These are phyloP conservation scores for Yamadazyma diospyri DNA, from an alignment of 1,139 yeast genomes.

Conservation along the genomic window DNA sequence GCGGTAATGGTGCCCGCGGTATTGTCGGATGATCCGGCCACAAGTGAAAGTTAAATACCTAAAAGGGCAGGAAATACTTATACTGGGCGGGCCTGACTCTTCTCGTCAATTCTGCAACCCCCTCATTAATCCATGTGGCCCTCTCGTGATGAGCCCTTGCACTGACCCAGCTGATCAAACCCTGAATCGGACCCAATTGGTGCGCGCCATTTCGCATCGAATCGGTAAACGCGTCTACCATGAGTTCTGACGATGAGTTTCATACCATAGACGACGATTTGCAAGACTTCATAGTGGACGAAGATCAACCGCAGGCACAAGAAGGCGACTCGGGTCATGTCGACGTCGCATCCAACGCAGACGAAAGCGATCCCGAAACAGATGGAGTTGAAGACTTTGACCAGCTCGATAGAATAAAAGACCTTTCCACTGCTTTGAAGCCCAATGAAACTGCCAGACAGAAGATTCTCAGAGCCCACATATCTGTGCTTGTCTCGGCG, in stretches of 20 bases:
- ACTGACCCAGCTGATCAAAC: too few relatives aligned
- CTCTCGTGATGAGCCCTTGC: too few relatives aligned
- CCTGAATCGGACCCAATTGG: too few relatives aligned
- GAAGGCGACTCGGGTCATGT: slow-evolving; percentile 19
- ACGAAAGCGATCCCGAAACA: slow-evolving; percentile 15
- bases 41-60: too few relatives aligned
- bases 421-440: slow-evolving; percentile 25
- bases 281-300: slow-evolving; percentile 8
- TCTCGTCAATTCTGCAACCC: too few relatives aligned
- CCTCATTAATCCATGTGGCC: too few relatives aligned
- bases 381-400: slow-evolving; percentile 13
- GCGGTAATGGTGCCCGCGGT: too few relatives aligned
- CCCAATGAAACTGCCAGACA: slow-evolving; percentile 40
- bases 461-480: slow-evolving; percentile 58
- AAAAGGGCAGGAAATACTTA: too few relatives aligned
- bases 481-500: slow-evolving; percentile 71
- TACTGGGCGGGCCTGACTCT: too few relatives aligned
- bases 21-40: too few relatives aligned
- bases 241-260: slow-evolving; percentile 8
- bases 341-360: slow-evolving; percentile 10
- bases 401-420: slow-evolving; percentile 24
- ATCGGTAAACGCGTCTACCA: slow-evolving; percentile 2
- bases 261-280: slow-evolving; percentile 5
- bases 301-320: slow-evolving; percentile 9
- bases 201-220: too few relatives aligned